Conservation (phyloP, 768 basidiomycete genomes). For the Boletellus sp. region DNA sequence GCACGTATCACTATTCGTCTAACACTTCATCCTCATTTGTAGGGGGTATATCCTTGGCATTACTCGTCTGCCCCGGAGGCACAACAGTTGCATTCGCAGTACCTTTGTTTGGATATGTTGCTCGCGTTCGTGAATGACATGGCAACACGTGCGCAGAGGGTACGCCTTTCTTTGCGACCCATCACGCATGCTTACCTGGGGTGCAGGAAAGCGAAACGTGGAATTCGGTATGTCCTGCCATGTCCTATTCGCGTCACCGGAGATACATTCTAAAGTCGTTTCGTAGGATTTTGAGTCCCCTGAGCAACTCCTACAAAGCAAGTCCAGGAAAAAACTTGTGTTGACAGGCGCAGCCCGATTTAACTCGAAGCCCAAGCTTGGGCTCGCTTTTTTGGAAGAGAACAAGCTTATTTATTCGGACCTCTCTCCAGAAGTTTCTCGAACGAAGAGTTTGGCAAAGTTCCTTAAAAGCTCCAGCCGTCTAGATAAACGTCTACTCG, state of each 20-base stretch:
- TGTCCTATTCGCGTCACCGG: slow-evolving; percentile 19
- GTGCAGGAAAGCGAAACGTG: slow-evolving; percentile 48
- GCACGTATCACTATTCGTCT: neutral
- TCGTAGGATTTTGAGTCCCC: slow-evolving; percentile 52
- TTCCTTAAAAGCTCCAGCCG: slow-evolving; percentile 83
- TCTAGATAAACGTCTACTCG: slow-evolving; percentile 89
- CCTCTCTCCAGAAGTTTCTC: slow-evolving; percentile 51
- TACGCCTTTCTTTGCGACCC: slow-evolving; percentile 25
- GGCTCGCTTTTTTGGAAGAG: slow-evolving; percentile 88
- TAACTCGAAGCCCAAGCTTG: slow-evolving; percentile 90
- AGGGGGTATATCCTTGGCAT: slow-evolving; percentile 80
- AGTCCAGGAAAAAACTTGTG: slow-evolving; percentile 85
- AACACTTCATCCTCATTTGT: slow-evolving; percentile 5
- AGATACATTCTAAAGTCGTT: neutral
- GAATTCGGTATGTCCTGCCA: slow-evolving; percentile 55
- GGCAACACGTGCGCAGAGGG: slow-evolving; percentile 60
- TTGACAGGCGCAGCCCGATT: slow-evolving; percentile 81
- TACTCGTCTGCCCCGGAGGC: slow-evolving; percentile 54
- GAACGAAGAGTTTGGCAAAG: slow-evolving; percentile 66
- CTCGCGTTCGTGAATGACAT: slow-evolving; percentile 86
- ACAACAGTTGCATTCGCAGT: slow-evolving; percentile 75
- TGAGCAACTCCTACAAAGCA: slow-evolving; percentile 58
- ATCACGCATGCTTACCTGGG: slow-evolving; percentile 9
- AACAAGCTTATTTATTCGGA: slow-evolving; percentile 82
- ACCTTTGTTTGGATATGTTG: slow-evolving; percentile 83